Evolutionary conservation across 164 flowering plant species (phyloP).

Genomic region (Vitis rupestris): DNA sequence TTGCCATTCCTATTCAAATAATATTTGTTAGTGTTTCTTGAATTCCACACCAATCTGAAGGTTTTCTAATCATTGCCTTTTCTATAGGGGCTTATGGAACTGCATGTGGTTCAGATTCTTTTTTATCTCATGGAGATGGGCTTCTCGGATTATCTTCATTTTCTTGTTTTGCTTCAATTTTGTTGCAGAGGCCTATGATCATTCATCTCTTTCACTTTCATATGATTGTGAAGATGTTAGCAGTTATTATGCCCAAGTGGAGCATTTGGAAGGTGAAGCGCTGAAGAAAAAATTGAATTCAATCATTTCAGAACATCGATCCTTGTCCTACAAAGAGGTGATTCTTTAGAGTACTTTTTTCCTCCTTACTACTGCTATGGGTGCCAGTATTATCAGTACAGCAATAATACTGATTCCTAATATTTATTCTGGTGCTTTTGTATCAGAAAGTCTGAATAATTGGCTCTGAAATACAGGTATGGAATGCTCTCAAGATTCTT

Average conservation of each 20-base stretch:
- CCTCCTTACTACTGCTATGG: too few relatives aligned
- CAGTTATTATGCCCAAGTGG: conserved; percentile 32
- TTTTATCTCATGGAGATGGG: conserved; percentile 10
- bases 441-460: background rate
- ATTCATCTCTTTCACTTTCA: conserved; percentile 9
- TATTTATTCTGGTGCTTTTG: too few relatives aligned
- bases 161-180: conserved; percentile 22
- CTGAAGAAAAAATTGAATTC: conserved; percentile 34
- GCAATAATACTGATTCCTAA: too few relatives aligned
- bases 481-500: conserved; percentile 61
- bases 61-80: too few relatives aligned
- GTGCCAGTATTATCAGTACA: too few relatives aligned
- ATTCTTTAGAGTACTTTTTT: background rate
- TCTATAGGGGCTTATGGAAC: too few relatives aligned
- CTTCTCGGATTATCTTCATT: conserved; percentile 16
- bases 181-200: conserved; percentile 18
- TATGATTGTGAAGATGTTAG: conserved; percentile 51
- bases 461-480: conserved; percentile 30
- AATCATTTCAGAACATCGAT: conserved; percentile 34
- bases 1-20: too few relatives aligned
- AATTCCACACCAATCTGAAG: too few relatives aligned
- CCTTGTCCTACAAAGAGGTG: conserved; percentile 48
- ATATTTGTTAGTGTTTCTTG: too few relatives aligned
- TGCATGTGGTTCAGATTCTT: too few relatives aligned
- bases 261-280: conserved; percentile 27